Conservation (phyloP, 176 grass and related monocot genomes). For the Avena atlantica region DNA sequence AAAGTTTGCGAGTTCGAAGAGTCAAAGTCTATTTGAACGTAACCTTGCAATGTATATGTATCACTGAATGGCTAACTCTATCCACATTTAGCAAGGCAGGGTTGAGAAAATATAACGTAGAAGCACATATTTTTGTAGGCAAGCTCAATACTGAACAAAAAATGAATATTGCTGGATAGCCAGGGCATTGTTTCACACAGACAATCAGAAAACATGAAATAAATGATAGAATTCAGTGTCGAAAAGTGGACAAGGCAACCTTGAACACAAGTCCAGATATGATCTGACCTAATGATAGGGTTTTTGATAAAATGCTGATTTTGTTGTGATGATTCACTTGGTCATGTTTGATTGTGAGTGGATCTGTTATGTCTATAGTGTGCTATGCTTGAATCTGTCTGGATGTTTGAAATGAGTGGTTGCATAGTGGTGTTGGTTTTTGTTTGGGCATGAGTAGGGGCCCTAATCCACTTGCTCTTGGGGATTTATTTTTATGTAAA, state of each 20-base stretch:
- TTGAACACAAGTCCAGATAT: neutral
- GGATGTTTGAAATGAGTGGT: conserved; percentile 11
- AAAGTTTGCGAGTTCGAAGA: neutral
- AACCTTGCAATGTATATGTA: neutral
- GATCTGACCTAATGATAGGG: neutral
- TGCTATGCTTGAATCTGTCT: neutral
- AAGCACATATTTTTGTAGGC: neutral
- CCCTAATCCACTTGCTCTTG: conserved; percentile 8
- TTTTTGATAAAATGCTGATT: conserved; percentile 6
- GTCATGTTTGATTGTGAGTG: neutral
- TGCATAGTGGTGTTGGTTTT: neutral
- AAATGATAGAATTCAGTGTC: neutral
- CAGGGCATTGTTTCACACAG: neutral
- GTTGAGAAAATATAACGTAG: neutral
- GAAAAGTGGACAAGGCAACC: conserved; percentile 8
- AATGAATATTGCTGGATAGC: neutral
- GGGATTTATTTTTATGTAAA: neutral
- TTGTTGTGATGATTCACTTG: neutral
- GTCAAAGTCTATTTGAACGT: neutral
- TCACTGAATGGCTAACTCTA: neutral
- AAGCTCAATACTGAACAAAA: neutral
- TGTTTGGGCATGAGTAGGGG: neutral
- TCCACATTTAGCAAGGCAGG: neutral
- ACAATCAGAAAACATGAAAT: neutral
- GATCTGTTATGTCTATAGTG: neutral